Percentiles rank a stretch among this genome's conserved stretches.
Evolutionary conservation across 805 yeast genomes (phyloP).

Genomic region (Kuraishia hungarica): DNA sequence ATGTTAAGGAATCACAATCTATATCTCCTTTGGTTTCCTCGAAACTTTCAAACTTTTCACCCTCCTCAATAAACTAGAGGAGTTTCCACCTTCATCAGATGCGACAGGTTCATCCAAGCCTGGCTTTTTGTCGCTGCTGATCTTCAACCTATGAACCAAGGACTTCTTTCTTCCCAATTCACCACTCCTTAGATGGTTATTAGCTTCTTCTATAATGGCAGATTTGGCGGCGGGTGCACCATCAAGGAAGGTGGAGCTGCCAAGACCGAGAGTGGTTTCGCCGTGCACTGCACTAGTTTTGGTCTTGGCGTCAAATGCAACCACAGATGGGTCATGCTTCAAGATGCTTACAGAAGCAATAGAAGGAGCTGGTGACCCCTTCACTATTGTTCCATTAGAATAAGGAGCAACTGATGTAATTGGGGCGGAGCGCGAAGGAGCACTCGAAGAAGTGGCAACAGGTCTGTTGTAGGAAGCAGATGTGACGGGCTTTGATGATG

Average conservation of each 20-base stretch:
- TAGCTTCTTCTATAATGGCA: conserved; percentile 29
- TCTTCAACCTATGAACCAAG: conserved; percentile 55
- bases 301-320: conserved; percentile 61
- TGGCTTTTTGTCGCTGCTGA: conserved; percentile 12
- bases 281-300: conserved; percentile 80
- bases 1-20: background rate
- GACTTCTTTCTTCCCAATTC: conserved; percentile 78
- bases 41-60: conserved; percentile 86
- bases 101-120: background rate
- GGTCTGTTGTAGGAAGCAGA: background rate
- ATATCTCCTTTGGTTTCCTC: conserved; percentile 16
- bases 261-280: conserved; percentile 76
- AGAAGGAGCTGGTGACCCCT: conserved; percentile 15
- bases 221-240: conserved; percentile 83
- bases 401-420: conserved; percentile 12
- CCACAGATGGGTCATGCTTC: conserved; percentile 42
- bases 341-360: conserved; percentile 26
- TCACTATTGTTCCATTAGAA: conserved; percentile 21
- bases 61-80: conserved; percentile 65
- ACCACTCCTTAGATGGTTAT: conserved; percentile 13
- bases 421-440: background rate
- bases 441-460: background rate
- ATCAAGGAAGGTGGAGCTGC: conserved; percentile 85
- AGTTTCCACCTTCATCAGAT: conserved; percentile 16
- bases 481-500: background rate